Percentiles rank a stretch among this genome's conserved stretches.
Conservation (phyloP, 1,284 basidiomycete genomes). For the Lentinula novae-zelandiae region DNA sequence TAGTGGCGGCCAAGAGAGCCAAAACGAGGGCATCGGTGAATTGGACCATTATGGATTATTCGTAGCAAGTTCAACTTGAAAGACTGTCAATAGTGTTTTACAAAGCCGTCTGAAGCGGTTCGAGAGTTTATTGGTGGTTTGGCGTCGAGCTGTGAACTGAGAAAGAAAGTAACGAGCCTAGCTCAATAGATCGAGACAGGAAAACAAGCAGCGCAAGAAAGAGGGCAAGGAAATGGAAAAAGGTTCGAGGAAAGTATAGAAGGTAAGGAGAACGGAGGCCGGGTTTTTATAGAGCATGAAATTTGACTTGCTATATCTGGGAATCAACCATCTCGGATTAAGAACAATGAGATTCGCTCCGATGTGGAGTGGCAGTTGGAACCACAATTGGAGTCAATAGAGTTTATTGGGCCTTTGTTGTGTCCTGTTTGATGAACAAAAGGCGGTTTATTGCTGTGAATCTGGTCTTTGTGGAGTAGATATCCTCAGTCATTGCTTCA, state of each 20-base stretch:
- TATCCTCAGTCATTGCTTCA: too few species aligned
- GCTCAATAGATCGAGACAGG: slow-evolving; percentile 2
- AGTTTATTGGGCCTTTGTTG: background rate
- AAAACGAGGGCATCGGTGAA: slow-evolving; percentile 24
- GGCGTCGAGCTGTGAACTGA: slow-evolving; percentile 6
- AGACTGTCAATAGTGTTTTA: background rate
- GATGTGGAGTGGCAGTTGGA: background rate
- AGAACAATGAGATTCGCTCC: background rate
- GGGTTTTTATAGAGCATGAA: background rate
- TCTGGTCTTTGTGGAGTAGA: too few species aligned
- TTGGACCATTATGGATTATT: slow-evolving; percentile 18
- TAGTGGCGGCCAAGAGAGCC: slow-evolving; percentile 22
- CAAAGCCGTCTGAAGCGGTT: slow-evolving; percentile 5
- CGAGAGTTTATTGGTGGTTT: background rate
- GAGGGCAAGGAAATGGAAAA: background rate
- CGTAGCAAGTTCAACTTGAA: background rate
- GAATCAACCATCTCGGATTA: background rate
- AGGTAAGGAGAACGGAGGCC: background rate
- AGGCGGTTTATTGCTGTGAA: background rate
- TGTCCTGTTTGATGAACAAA: background rate
- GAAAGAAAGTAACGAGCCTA: slow-evolving; percentile 7
- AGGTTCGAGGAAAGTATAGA: background rate
- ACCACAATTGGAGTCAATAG: background rate
- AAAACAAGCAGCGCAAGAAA: background rate
- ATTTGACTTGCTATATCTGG: background rate